Evolutionary conservation across 352 stramenopile species (phyloP).

Genomic region (Lagenidium giganteum): DNA sequence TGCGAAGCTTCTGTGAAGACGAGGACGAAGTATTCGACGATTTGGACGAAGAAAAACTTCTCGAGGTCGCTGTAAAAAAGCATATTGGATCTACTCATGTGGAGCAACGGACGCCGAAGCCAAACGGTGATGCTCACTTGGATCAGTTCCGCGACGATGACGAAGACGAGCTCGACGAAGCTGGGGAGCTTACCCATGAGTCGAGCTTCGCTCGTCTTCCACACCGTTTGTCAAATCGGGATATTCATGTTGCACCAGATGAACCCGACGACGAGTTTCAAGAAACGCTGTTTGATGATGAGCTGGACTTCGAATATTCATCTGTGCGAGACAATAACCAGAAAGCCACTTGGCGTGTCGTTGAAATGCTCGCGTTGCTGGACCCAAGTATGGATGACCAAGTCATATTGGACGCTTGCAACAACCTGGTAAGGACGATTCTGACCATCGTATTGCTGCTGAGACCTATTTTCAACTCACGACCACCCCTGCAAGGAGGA

Average conservation of each 20-base stretch:
- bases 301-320: conserved; percentile 78
- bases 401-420: conserved; percentile 78
- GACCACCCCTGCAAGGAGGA: too few species aligned
- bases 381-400: conserved; percentile 86
- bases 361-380: conserved; percentile 71
- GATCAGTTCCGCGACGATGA: conserved; percentile 23
- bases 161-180: conserved; percentile 12
- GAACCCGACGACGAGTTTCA: conserved; percentile 28
- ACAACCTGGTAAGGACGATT: conserved; percentile 39
- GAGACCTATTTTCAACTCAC: too few species aligned
- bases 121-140: too few species aligned
- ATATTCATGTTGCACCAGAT: conserved; percentile 5
- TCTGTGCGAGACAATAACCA: conserved; percentile 68
- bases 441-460: too few species aligned
- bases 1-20: conserved; percentile 72
- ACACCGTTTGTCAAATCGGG: conserved; percentile 5
- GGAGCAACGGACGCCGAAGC: too few species aligned
- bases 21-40: conserved; percentile 66
- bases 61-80: conserved; percentile 38
- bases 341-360: conserved; percentile 65
- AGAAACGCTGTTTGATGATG: conserved; percentile 76
- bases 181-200: conserved; percentile 11
- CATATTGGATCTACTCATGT: too few species aligned
- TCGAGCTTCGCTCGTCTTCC: not conserved
- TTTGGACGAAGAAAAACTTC: conserved; percentile 58